These are phyloP conservation scores for Cenchrus americanus DNA, from an alignment of 176 grass and related monocot genomes.

Conservation along the genomic window DNA sequence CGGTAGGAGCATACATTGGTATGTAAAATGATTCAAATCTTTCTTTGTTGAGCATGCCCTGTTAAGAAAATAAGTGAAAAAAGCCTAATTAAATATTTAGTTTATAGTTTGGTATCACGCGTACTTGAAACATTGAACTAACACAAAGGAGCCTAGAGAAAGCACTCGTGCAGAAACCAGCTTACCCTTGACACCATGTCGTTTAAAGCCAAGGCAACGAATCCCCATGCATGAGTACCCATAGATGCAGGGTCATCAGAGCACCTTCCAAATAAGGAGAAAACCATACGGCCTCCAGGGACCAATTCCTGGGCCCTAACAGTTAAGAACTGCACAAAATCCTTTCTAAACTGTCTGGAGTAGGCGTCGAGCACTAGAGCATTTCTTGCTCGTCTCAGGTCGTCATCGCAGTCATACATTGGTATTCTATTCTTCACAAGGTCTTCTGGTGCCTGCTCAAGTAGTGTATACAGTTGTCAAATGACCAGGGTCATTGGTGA, in stretches of 20 bases:
- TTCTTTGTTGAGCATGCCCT: conserved; percentile 2
- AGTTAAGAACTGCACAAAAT: conserved; percentile 27
- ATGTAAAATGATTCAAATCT: neutral
- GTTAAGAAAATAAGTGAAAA: neutral
- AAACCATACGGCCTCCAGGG: neutral
- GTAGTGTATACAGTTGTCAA: neutral
- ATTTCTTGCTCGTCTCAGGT: neutral
- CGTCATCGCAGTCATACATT: neutral
- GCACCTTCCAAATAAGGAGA: conserved; percentile 8
- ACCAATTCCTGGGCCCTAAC: conserved; percentile 6
- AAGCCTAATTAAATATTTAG: too few species aligned
- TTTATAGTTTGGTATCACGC: too few species aligned
- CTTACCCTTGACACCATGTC: conserved; percentile 31
- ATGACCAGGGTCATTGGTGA: too few species aligned
- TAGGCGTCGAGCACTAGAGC: conserved; percentile 13
- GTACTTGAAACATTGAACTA: too few species aligned
- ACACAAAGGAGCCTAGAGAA: neutral
- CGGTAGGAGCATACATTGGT: neutral
- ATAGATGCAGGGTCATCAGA: neutral
- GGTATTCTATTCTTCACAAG: conserved; percentile 21
- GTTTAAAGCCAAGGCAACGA: neutral
- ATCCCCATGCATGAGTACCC: neutral
- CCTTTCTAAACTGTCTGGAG: conserved; percentile 30
- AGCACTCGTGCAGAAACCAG: too few species aligned
- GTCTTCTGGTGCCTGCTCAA: conserved; percentile 34